phyloP scores from a whole-genome alignment of 192 early-diverging fungal species.

The Entomortierella beljakovae region DNA sequence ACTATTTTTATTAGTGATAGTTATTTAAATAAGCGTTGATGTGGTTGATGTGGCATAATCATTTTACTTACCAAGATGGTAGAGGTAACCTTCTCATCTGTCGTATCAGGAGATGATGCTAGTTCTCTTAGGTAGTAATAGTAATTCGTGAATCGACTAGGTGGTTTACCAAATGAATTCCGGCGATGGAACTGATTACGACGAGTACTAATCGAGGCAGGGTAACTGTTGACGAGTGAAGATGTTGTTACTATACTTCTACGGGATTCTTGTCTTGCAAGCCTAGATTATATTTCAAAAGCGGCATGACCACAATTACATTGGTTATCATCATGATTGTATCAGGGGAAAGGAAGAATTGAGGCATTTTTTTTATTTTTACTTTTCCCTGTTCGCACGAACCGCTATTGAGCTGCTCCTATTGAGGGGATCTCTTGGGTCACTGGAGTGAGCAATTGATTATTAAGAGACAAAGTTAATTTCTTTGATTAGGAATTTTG shows the following conservation, averaged over 20 bases:
- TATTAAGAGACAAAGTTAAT: not conserved
- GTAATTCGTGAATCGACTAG: constrained; percentile 8
- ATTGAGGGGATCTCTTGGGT: constrained; percentile 48
- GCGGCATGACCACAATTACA: not conserved
- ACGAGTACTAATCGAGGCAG: constrained; percentile 36
- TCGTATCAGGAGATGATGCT: constrained; percentile 27
- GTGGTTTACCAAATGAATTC: constrained; percentile 35
- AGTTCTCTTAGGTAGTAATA: constrained; percentile 20
- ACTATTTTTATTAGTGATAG: not conserved
- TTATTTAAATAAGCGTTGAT: not conserved
- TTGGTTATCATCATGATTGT: not conserved
- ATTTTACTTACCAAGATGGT: constrained; percentile 23
- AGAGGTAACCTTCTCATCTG: constrained; percentile 44
- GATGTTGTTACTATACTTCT: constrained; percentile 16
- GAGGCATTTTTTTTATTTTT: constrained; percentile 3
- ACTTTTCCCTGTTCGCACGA: constrained; percentile 18
- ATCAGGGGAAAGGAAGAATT: not conserved
- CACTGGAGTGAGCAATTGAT: not conserved
- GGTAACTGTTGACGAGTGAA: constrained; percentile 18
- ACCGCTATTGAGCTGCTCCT: constrained; percentile 4
- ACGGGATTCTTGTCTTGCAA: constrained; percentile 14
- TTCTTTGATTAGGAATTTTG: not conserved
- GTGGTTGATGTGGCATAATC: not conserved
- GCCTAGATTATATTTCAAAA: constrained; percentile 2
- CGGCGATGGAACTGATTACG: constrained; percentile 40